phyloP scores from a whole-genome alignment of 176 grass and related monocot genomes.

The Areca catechu region DNA sequence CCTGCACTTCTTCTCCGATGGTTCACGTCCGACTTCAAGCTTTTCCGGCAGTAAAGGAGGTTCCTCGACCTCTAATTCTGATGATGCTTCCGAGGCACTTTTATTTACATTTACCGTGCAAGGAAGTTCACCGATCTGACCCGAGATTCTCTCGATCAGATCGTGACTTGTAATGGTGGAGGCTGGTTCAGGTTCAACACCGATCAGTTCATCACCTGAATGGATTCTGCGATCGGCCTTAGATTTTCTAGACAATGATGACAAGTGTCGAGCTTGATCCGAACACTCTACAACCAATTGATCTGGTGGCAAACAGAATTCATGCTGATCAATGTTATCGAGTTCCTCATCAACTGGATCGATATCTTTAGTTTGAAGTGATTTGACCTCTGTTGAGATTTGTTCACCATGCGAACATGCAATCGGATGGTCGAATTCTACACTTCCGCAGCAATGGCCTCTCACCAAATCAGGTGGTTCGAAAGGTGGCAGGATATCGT shows the following conservation, averaged over 20 bases:
- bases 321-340: background rate
- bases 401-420: constrained; percentile 5
- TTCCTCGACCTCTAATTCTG: constrained; percentile 2
- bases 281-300: background rate
- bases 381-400: background rate
- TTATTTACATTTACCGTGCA: background rate
- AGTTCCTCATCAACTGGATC: background rate
- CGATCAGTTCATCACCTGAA: background rate
- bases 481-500: constrained; percentile 23
- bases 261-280: background rate
- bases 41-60: background rate
- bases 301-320: background rate
- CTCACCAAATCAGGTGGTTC: constrained; percentile 10
- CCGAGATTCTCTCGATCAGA: background rate
- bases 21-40: background rate
- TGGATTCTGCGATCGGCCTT: background rate
- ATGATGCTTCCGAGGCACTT: background rate
- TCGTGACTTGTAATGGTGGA: background rate
- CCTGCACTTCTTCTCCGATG: constrained; percentile 6
- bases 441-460: background rate
- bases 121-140: background rate
- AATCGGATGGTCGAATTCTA: background rate
- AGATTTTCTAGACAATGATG: no score
- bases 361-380: background rate
- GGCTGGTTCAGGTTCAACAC: background rate